Conservation (phyloP, 768 basidiomycete species). For the Kwoniella botswanensis region DNA sequence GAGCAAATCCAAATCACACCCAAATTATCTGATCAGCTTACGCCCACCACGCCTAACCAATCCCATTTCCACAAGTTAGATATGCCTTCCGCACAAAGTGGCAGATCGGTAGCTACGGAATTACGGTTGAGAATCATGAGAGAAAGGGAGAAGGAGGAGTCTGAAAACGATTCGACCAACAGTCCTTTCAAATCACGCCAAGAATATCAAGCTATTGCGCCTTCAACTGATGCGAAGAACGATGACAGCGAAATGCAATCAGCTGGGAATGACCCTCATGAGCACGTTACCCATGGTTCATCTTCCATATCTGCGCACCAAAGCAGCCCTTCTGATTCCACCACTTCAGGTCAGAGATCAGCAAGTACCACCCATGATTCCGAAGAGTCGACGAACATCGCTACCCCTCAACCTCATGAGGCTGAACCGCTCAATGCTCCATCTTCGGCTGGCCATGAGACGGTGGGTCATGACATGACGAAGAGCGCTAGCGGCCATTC, state of each 20-base stretch:
- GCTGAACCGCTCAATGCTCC: constrained; percentile 13
- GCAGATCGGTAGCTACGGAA: constrained; percentile 34
- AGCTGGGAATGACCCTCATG: no score
- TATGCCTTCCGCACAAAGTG: background rate
- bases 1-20: constrained; percentile 17
- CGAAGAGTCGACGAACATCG: constrained; percentile 30
- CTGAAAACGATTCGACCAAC: background rate
- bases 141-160: constrained; percentile 24
- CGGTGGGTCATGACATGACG: background rate
- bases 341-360: background rate
- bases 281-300: background rate
- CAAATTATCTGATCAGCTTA: background rate
- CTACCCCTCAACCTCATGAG: constrained; percentile 25
- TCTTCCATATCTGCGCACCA: background rate
- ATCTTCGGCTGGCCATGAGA: constrained; percentile 5
- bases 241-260: no score
- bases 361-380: constrained; percentile 7
- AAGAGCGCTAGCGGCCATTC: constrained; percentile 11
- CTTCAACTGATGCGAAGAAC: background rate
- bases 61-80: background rate
- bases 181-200: background rate
- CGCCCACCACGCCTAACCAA: constrained; percentile 13
- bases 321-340: background rate
- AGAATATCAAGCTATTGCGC: constrained; percentile 5
- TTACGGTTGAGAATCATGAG: constrained; percentile 32